Evolutionary conservation across 1,139 yeast species (phyloP).

Genomic region (Cylindricascospora bacillispora): DNA sequence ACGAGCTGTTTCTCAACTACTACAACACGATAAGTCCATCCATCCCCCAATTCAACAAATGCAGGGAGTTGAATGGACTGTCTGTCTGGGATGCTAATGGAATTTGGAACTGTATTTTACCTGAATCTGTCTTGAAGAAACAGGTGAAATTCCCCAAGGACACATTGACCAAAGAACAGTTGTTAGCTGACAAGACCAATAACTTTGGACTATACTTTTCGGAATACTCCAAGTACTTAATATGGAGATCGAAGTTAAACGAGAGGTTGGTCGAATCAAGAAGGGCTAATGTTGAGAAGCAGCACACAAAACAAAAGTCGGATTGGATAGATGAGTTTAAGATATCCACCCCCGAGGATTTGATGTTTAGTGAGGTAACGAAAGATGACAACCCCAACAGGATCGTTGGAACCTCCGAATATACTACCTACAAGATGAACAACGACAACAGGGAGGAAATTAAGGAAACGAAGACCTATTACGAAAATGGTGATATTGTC

Average conservation of each 20-base stretch:
- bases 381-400: constrained; percentile 21
- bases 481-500: constrained; percentile 52
- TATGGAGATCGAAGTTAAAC: constrained; percentile 47
- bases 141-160: constrained; percentile 11
- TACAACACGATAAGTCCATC: constrained; percentile 45
- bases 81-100: constrained; percentile 74
- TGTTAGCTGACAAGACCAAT: constrained; percentile 28
- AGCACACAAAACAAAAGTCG: constrained; percentile 11
- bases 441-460: constrained; percentile 46
- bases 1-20: constrained; percentile 31
- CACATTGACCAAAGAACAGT: constrained; percentile 40
- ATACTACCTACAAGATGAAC: constrained; percentile 34
- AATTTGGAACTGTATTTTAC: constrained; percentile 80
- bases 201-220: constrained; percentile 39
- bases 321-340: constrained; percentile 3
- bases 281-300: constrained; percentile 16
- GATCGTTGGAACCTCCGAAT: constrained; percentile 40
- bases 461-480: constrained; percentile 42
- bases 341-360: constrained; percentile 24
- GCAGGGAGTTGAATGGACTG: constrained; percentile 50
- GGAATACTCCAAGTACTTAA: constrained; percentile 50
- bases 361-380: constrained; percentile 10
- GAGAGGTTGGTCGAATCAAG: constrained; percentile 28
- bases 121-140: constrained; percentile 34
- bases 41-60: constrained; percentile 44